Evolutionary conservation across 208 protist genomes (phyloP).

Genomic region (Phytomonas sp.): DNA sequence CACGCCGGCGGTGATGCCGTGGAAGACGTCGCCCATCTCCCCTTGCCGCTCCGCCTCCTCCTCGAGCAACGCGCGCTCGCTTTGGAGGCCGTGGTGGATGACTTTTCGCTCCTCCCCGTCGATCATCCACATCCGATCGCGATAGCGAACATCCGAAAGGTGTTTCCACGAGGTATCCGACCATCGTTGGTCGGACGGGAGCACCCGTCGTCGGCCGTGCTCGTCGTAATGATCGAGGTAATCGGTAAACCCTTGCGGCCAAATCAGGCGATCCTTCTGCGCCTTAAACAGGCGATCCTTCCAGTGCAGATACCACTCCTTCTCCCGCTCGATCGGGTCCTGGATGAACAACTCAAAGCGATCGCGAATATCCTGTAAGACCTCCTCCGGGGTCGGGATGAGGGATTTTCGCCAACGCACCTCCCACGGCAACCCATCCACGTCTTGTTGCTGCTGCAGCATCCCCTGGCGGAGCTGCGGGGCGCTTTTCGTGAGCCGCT

Average conservation of each 20-base stretch:
- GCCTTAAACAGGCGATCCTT: conserved; percentile 82
- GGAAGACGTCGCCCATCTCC: conserved; percentile 56
- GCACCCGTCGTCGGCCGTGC: conserved; percentile 66
- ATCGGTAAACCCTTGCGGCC: conserved; percentile 88
- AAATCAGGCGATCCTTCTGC: conserved; percentile 88
- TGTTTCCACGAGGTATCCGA: conserved; percentile 88
- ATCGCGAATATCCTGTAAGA: conserved; percentile 84
- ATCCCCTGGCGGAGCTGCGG: conserved; percentile 70
- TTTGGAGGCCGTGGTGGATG: conserved; percentile 69
- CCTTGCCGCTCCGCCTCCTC: conserved; percentile 62
- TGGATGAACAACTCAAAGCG: conserved; percentile 85
- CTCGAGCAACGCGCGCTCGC: conserved; percentile 41
- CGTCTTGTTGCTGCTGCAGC: conserved; percentile 81
- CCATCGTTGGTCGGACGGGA: conserved; percentile 83
- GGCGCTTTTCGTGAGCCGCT: conserved; percentile 63
- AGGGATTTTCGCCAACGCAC: conserved; percentile 75
- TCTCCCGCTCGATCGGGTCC: conserved; percentile 83
- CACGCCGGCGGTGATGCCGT: conserved; percentile 64
- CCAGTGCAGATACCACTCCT: conserved; percentile 90
- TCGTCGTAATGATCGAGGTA: conserved; percentile 89
- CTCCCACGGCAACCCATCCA: conserved; percentile 87
- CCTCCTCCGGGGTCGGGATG: conserved; percentile 83
- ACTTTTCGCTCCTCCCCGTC: conserved; percentile 82
- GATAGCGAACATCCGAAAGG: conserved; percentile 78
- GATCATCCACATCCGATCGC: conserved; percentile 87